Evolutionary conservation across 176 grass and related monocot species (phyloP), one percentile per base, ranked within the genome.

Genomic region (Avena atlantica): DNA sequence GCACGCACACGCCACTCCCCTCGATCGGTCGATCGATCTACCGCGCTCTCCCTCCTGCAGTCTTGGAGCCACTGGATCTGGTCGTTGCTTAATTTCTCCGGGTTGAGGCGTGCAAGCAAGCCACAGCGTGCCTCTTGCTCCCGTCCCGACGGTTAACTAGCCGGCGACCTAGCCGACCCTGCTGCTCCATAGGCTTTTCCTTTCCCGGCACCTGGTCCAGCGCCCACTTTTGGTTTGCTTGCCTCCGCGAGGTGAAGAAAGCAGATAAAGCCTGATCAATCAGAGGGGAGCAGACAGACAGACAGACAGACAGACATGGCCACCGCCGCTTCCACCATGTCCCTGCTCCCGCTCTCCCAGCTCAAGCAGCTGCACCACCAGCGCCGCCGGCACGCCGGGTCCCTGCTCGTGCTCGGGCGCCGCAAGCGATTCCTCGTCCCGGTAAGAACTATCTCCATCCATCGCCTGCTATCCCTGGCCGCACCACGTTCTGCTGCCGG

Each of bases 341-440:
- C 86, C 76, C 65, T 90, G 84, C 81, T 91, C 76, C 89, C 89
- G 59, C 84, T 76, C 82, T 81, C 89, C 76, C 91, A 96, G 34
- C 58, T 89, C 15, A 87, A 86, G 78, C 78, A 90, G 72, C 6
- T 76, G 36, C 87, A 77, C 52, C 92, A 74, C 49, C 53, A 45
- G 12, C 83, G 78, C 42, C 78, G 81, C 1, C 45, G 1, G 9
- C 45, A 34, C 11, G 42, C 66, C 5, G 12, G 42, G 27, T 63
- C 80, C n/a, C 50, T 92, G 51, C 59, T 87, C 87, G 87, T 70
- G 67, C 60, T 84, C 81, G 45, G 76, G 59, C 70, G 15, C 42
- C 75, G 60, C 49, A 74, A 77, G 68, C 36, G 91, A 6, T 76
- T 61, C 84, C 84, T 89, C 84, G 81, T 80, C 13, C 69, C 91